phyloP scores from a whole-genome alignment of 208 protist genomes.

The Crithidia sp. region DNA sequence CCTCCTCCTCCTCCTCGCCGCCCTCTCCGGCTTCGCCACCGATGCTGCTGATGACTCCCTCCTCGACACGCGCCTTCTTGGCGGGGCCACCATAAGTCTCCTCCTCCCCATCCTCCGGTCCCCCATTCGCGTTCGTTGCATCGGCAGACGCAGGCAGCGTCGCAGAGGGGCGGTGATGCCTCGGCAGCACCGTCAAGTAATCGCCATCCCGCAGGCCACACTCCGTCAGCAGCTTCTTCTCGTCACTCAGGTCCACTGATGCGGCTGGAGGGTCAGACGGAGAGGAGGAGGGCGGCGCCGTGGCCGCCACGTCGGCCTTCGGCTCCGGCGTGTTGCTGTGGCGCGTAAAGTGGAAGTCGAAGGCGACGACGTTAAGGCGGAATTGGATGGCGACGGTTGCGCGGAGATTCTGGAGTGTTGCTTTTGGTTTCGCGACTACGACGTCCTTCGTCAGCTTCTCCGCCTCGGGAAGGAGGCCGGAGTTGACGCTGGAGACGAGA shows the following conservation, averaged over 20 bases:
- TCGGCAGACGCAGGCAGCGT: neutral
- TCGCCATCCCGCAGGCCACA: constrained; percentile 78
- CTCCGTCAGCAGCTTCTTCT: constrained; percentile 61
- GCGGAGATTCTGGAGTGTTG: constrained; percentile 75
- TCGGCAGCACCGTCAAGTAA: constrained; percentile 56
- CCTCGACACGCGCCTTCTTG: constrained; percentile 14
- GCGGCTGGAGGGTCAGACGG: neutral
- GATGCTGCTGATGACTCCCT: too few species aligned
- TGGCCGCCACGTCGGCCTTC: neutral
- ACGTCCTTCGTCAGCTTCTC: constrained; percentile 70
- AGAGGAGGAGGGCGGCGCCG: neutral
- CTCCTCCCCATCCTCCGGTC: neutral
- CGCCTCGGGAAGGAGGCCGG: constrained; percentile 35
- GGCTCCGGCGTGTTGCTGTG: neutral
- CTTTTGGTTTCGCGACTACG: constrained; percentile 70
- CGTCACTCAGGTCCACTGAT: constrained; percentile 61
- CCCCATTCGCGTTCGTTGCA: neutral
- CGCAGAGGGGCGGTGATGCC: constrained; percentile 15
- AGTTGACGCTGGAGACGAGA: constrained; percentile 51
- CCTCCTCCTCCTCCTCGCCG: constrained; percentile 19
- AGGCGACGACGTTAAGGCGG: constrained; percentile 56
- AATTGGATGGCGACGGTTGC: constrained; percentile 81
- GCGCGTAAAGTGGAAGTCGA: constrained; percentile 48
- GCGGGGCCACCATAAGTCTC: neutral
- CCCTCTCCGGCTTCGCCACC: constrained; percentile 1